Evolutionary conservation across 2,329 filamentous ascomycete genomes (phyloP).

Genomic region (Arthroderma sp.): DNA sequence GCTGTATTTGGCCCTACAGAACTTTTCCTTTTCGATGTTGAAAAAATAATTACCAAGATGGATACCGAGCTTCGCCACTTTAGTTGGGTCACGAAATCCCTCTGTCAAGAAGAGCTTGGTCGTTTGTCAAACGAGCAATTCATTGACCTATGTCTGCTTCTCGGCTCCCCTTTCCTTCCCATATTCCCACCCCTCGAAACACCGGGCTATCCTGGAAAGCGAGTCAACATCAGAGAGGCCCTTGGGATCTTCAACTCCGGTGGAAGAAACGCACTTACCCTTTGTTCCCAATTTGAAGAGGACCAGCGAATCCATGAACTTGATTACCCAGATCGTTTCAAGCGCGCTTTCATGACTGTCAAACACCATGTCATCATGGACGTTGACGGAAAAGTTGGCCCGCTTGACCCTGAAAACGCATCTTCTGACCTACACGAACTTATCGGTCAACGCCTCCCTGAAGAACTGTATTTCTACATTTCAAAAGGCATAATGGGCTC

Average conservation of each 20-base stretch:
- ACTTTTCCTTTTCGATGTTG: slow-evolving; percentile 71
- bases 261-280: slow-evolving; percentile 57
- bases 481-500: slow-evolving; percentile 70
- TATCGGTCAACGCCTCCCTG: slow-evolving; percentile 75
- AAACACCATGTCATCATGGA: slow-evolving; percentile 79
- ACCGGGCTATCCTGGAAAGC: slow-evolving; percentile 42
- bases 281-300: slow-evolving; percentile 69
- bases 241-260: slow-evolving; percentile 59
- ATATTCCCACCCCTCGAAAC: slow-evolving; percentile 67
- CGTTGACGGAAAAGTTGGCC: slow-evolving; percentile 61
- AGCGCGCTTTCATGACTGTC: slow-evolving; percentile 70
- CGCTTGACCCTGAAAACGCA: slow-evolving; percentile 59
- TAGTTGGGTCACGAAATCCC: slow-evolving; percentile 51
- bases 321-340: slow-evolving; percentile 75
- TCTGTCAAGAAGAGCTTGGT: slow-evolving; percentile 56
- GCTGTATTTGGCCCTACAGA: slow-evolving; percentile 77
- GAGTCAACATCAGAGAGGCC: slow-evolving; percentile 58
- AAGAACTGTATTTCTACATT: slow-evolving; percentile 83
- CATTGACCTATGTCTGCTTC: slow-evolving; percentile 69
- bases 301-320: slow-evolving; percentile 58
- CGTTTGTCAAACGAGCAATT: slow-evolving; percentile 59
- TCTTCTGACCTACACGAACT: slow-evolving; percentile 81
- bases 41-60: slow-evolving; percentile 54
- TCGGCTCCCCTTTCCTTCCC: slow-evolving; percentile 67
- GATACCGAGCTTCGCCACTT: slow-evolving; percentile 51